phyloP scores from a whole-genome alignment of 768 basidiomycete species.

The Amanita polypyramis region DNA sequence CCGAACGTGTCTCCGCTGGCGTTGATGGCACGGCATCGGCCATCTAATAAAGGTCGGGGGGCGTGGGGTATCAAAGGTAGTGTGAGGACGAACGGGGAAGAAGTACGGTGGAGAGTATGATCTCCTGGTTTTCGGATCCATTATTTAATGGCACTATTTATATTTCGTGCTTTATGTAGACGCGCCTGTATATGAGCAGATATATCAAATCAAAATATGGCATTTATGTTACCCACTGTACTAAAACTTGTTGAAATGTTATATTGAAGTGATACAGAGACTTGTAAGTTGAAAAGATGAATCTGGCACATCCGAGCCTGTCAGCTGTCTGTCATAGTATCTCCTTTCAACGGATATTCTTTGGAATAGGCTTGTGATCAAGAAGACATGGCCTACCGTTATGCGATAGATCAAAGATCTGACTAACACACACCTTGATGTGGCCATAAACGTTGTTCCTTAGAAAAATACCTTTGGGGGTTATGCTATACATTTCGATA shows the following conservation, averaged over 20 bases:
- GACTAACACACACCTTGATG: no score
- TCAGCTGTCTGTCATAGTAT: no score
- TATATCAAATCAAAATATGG: background rate
- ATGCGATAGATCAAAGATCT: background rate
- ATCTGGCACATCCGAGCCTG: no score
- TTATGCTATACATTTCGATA: background rate
- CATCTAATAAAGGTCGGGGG: background rate
- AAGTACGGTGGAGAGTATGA: conserved; percentile 1
- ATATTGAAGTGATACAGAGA: no score
- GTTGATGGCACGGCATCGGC: conserved; percentile 5
- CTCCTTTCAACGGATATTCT: no score
- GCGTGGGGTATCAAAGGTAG: background rate
- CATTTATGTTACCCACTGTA: no score
- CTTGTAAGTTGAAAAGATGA: no score
- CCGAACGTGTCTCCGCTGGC: conserved; percentile 10
- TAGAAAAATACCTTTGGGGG: background rate
- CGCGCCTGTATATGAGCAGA: background rate
- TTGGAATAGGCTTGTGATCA: no score
- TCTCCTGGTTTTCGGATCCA: background rate
- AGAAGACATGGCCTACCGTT: no score
- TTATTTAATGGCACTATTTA: background rate
- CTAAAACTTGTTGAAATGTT: no score
- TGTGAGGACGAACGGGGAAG: background rate
- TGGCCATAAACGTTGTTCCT: background rate
- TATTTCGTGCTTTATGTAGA: background rate